A percentile compares a stretch with the other conserved stretches of the same genome.
Conservation (phyloP, 345 rosid genomes). For the Lagerstroemia speciosa region DNA sequence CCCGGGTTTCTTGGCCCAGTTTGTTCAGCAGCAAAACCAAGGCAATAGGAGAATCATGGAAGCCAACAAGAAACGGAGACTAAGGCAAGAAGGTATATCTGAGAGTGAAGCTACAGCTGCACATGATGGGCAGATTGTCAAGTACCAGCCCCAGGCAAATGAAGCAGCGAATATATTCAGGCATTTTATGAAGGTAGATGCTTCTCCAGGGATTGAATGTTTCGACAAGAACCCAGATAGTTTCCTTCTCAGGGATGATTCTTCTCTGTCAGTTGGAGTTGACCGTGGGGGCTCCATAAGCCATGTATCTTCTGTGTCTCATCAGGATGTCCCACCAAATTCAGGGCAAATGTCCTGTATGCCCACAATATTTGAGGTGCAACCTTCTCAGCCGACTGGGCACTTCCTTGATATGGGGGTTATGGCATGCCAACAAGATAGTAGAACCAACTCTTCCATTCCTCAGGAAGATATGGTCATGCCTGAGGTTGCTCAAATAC, state of each 20-base stretch:
- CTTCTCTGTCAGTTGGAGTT: slow-evolving; percentile 8
- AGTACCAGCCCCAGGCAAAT: slow-evolving; percentile 69
- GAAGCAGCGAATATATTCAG: slow-evolving; percentile 66
- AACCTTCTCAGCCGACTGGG: slow-evolving; percentile 30
- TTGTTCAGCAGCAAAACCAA: slow-evolving; percentile 92
- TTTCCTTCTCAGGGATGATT: slow-evolving; percentile 39
- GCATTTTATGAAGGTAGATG: slow-evolving; percentile 54
- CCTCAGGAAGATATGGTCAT: slow-evolving; percentile 33
- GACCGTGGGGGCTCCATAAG: slow-evolving; percentile 34
- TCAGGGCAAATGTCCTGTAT: slow-evolving; percentile 24
- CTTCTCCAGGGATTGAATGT: slow-evolving; percentile 45
- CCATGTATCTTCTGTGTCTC: slow-evolving; percentile 53
- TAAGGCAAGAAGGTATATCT: slow-evolving; percentile 54
- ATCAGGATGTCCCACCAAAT: slow-evolving; percentile 65
- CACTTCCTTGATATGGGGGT: slow-evolving; percentile 27
- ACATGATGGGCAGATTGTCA: slow-evolving; percentile 86
- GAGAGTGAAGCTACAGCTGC: slow-evolving; percentile 36
- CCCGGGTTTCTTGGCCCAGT: slow-evolving; percentile 88
- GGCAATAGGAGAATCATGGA: slow-evolving; percentile 66
- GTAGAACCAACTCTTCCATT: slow-evolving; percentile 16
- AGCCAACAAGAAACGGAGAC: slow-evolving; percentile 79
- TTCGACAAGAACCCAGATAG: slow-evolving; percentile 32
- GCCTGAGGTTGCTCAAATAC: slow-evolving; percentile 38
- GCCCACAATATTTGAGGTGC: slow-evolving; percentile 36
- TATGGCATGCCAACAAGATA: slow-evolving; percentile 24